Conservation (phyloP, 2,329 filamentous ascomycete species). For the Alternaria sp. region DNA sequence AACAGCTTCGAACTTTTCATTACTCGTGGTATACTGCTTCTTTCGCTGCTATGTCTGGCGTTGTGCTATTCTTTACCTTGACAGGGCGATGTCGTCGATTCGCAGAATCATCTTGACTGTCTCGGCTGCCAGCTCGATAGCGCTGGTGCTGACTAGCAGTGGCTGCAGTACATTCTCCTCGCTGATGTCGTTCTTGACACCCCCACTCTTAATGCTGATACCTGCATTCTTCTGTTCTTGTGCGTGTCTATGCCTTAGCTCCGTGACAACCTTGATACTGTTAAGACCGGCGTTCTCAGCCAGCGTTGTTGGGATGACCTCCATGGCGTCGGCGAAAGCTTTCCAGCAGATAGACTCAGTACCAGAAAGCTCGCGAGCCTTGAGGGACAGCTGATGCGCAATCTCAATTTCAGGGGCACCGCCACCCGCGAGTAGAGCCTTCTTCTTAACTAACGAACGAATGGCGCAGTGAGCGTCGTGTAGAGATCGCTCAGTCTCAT, state of each 20-base stretch:
- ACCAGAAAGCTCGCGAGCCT: slow-evolving; percentile 82
- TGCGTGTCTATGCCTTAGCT: slow-evolving; percentile 91
- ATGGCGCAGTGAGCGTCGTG: slow-evolving; percentile 99
- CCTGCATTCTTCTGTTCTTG: slow-evolving; percentile 95
- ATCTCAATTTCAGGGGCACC: slow-evolving; percentile 98
- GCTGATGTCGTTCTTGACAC: slow-evolving; percentile 95
- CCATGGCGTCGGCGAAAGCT: slow-evolving; percentile 96
- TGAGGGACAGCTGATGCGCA: slow-evolving; percentile 82
- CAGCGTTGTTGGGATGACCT: slow-evolving; percentile 94
- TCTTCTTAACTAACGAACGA: slow-evolving; percentile 98
- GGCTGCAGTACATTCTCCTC: slow-evolving; percentile 98
- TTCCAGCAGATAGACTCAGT: slow-evolving; percentile 99
- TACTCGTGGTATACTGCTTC: slow-evolving; percentile 24
- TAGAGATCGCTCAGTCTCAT: slow-evolving; percentile 95
- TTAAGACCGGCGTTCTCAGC: slow-evolving; percentile 98
- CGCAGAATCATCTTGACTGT: slow-evolving; percentile 94
- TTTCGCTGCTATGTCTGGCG: not conserved
- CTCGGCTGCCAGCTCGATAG: slow-evolving; percentile 95
- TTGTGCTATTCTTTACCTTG: slow-evolving; percentile 35
- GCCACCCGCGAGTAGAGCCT: slow-evolving; percentile 95
- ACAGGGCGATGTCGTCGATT: slow-evolving; percentile 72
- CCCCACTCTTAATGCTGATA: slow-evolving; percentile 97
- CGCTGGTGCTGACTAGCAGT: slow-evolving; percentile 93
- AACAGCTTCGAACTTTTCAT: slow-evolving; percentile 21
- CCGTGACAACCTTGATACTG: slow-evolving; percentile 98